These are phyloP conservation scores for Clathrus columnatus DNA, from an alignment of 768 basidiomycete genomes.

Conservation along the genomic window DNA sequence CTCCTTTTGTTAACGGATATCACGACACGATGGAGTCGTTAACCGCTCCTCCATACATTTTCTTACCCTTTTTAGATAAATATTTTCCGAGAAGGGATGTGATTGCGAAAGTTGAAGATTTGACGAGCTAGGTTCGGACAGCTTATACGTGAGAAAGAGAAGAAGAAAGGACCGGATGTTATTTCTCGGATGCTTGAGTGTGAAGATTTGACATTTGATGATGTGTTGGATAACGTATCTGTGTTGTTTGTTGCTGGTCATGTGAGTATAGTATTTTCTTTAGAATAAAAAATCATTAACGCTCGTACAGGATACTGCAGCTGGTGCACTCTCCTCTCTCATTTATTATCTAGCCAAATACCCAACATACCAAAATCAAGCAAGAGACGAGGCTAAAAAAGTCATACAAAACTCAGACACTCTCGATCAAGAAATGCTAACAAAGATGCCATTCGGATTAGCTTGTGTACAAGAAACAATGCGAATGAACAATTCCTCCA, in stretches of 20 bases:
- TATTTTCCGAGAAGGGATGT: constrained; percentile 22
- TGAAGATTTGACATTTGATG: constrained; percentile 24
- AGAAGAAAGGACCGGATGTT: constrained; percentile 27
- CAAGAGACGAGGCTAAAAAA: constrained; percentile 29
- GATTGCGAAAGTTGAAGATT: constrained; percentile 23
- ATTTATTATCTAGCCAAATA: constrained; percentile 30
- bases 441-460: constrained; percentile 23
- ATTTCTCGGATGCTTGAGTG: constrained; percentile 30
- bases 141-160: constrained; percentile 23
- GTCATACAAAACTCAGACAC: constrained; percentile 23
- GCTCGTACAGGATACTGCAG: constrained; percentile 28
- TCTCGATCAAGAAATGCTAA: constrained; percentile 23
- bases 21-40: constrained; percentile 29
- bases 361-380: constrained; percentile 27
- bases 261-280: constrained; percentile 17
- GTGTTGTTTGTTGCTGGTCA: constrained; percentile 34
- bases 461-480: constrained; percentile 34
- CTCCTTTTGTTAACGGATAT: constrained; percentile 29
- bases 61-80: constrained; percentile 26
- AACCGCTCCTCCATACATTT: constrained; percentile 26
- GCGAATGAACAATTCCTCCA: constrained; percentile 26
- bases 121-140: constrained; percentile 22
- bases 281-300: background rate
- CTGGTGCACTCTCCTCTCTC: constrained; percentile 29
- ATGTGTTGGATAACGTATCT: constrained; percentile 29